Base-by-base conservation (phyloP, 2,329 filamentous ascomycete species). In the Monilinia fructigena region DNA sequence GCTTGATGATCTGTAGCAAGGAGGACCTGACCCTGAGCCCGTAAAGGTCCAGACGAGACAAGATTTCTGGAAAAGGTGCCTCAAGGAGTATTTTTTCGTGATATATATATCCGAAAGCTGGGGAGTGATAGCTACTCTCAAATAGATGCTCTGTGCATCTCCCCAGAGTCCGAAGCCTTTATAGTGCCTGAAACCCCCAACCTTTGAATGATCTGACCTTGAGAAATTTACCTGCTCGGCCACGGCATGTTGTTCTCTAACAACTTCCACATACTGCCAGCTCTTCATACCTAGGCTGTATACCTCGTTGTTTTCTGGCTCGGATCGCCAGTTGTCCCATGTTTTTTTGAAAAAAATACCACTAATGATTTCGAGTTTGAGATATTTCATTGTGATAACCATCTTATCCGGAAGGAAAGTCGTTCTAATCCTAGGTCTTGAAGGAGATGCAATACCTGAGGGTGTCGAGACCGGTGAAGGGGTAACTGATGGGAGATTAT, bases 351-450 rank as follows among this genome's bases (percentile, higher is more conserved):
- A 45, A 18, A 18, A 45, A 4, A 99, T 97, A 54, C 93, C 94
- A 73, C 95, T 91, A 71, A 97, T 28, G 88, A 35, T 98, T 90
- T 78, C 98, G 94, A 18, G 92, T 68, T 93, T 90, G 67, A 98
- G 82, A 69, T 96, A 89, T 68, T 90, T 85, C 4, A 74, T 73
- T 14, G 69, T 70, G 12, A 63, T 70, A 47, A 67, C 61, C 55
- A 75, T 74, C 60, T 70, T 72, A 20, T 70, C 70, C 10, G 75
- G 67, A 20, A 76, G 58, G 10, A 69, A 70, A 6, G 70, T 66
- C 20, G 72, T 67, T 5, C 31, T 35, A 3, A 35, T 35, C 3
- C 0, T 35, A 8, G 31, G 31, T 35, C 5, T 35, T 35, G 7
- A 35, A 35, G 31, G 31, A 35, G 31, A 35, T 35, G 31, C 3